Base-by-base conservation (phyloP, 495 filamentous ascomycete genomes). In the Daldinia bambusicola region DNA sequence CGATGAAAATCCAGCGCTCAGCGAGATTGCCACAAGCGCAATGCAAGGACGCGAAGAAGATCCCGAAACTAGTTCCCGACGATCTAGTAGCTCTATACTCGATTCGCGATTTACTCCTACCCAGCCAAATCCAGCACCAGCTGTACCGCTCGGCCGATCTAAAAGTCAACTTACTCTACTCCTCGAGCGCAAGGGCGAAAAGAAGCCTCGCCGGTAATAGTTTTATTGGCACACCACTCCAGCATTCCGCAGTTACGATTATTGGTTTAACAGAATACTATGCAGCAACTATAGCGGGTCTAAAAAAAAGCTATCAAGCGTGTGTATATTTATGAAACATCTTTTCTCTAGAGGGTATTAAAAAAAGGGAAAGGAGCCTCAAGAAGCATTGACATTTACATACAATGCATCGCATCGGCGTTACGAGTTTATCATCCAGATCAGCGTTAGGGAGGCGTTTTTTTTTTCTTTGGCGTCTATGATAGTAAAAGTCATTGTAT, bases 101-200 rank as follows among this genome's bases (percentile, higher is more conserved):
- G 74, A 80, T 10, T 30, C 70, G n/a, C 69, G 68, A n/a, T 79
- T 82, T 56, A 78, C 69, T 30, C 81, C 82, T 18, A 82, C 81
- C 5, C 76, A 77, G 34, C 80, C 76, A 4, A 81, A 72, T 38
- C 55, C 75, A 9, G 61, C 77, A 16, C 74, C 78, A n/a, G 55
- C 71, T 0, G 75, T 81, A 14, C 79, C 79, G 14, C 80, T 85
- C 31, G 80, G 77, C 10, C 76, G 83, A 61, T 82, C 84, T 10
- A 85, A 80, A 75, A 86, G 84, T 59, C 81, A 87, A 67, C 78
- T 87, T 36, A 80, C 79, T 18, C 63, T 87, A 2, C 70, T 87
- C 6, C 74, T 87, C 58, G 81, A 84, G 36, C 78, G 78, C 8
- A 78, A 83, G 12, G 65, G 67, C 52, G 74, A 76, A 9, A 76